Conservation (phyloP, 345 rosid species). For the Anacardium occidentale region DNA sequence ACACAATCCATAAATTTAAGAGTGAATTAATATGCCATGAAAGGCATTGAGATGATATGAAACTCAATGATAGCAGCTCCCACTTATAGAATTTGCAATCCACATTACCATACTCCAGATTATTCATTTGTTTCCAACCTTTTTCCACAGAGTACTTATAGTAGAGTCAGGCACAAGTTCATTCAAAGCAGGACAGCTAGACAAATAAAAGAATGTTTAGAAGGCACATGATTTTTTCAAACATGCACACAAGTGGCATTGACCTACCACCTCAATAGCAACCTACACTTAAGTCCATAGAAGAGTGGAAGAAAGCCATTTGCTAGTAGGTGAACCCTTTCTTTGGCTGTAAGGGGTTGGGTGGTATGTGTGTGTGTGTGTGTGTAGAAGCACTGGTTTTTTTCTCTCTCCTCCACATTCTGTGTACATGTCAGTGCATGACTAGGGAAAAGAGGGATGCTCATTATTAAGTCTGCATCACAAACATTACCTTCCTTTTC, state of each 20-base stretch:
- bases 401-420: no score
- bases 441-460: background rate
- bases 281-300: background rate
- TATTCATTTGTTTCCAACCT: background rate
- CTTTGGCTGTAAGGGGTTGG: background rate
- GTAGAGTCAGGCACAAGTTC: background rate
- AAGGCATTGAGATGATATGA: background rate
- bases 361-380: background rate
- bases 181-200: background rate
- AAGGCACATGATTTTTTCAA: background rate
- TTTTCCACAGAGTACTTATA: background rate
- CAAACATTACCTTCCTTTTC: conserved; percentile 78
- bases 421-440: background rate
- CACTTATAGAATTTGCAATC: conserved; percentile 4
- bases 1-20: background rate
- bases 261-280: background rate
- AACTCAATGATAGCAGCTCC: conserved; percentile 1
- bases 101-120: background rate
- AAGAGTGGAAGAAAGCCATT: background rate
- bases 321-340: background rate
- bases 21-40: background rate
- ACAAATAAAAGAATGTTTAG: background rate
- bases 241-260: background rate
- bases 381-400: no score
- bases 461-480: background rate